phyloP scores from a whole-genome alignment of 2,329 filamentous ascomycete species.

The Cordyceps militaris region DNA sequence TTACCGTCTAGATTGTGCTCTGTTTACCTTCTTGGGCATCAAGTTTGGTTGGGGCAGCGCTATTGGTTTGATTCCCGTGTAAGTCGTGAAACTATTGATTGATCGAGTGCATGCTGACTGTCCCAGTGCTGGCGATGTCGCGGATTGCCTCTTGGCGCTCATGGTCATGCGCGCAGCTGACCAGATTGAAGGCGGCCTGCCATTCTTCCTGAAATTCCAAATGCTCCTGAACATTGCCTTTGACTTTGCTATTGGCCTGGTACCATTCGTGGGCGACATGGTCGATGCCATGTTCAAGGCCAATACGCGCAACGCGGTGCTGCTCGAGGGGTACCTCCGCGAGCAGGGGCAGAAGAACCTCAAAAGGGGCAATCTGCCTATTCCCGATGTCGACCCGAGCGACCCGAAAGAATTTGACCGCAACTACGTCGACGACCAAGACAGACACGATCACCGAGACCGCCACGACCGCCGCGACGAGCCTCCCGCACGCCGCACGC shows the following conservation, averaged over 20 bases:
- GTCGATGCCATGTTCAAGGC: conserved; percentile 65
- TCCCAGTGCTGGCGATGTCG: conserved; percentile 61
- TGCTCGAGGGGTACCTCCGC: conserved; percentile 62
- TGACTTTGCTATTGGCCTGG: conserved; percentile 66
- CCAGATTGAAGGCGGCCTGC: conserved; percentile 71
- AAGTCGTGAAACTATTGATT: conserved; percentile 32
- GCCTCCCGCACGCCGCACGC: conserved; percentile 22
- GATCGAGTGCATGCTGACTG: conserved; percentile 16
- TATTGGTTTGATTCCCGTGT: conserved; percentile 77
- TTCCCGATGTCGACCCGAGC: conserved; percentile 44
- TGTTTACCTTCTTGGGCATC: conserved; percentile 76
- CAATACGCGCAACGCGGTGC: conserved; percentile 68
- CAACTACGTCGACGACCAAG: not conserved
- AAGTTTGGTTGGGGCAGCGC: conserved; percentile 85
- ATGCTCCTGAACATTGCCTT: conserved; percentile 78
- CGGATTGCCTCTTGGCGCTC: conserved; percentile 67
- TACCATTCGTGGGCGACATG: conserved; percentile 71
- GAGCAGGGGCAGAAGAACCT: conserved; percentile 57
- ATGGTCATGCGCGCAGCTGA: conserved; percentile 68
- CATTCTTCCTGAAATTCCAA: conserved; percentile 47
- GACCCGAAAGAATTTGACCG: conserved; percentile 46
- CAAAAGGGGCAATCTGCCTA: conserved; percentile 36
- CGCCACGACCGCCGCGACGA: conserved; percentile 12
- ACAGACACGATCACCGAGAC: not conserved
- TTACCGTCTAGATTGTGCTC: conserved; percentile 75